These are phyloP conservation scores for Prunus armeniaca DNA, from an alignment of 306 rosid genomes.

Conservation along the genomic window DNA sequence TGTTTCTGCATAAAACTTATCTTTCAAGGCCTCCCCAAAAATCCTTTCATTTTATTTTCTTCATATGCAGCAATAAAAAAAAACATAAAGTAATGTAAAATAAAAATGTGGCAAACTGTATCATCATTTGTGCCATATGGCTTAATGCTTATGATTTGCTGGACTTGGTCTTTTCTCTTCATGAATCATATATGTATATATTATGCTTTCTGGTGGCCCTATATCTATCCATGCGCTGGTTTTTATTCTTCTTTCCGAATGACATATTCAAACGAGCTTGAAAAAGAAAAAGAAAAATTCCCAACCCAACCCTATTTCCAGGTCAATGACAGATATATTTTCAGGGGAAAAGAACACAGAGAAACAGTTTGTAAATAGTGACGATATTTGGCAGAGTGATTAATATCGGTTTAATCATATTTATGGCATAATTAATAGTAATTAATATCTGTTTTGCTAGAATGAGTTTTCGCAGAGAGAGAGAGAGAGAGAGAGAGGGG, in stretches of 20 bases:
- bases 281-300: not conserved
- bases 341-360: not conserved
- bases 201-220: not conserved
- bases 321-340: not conserved
- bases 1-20: not conserved
- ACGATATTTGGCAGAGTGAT: no score
- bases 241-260: not conserved
- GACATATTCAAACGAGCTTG: not conserved
- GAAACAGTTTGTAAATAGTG: not conserved
- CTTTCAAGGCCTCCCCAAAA: not conserved
- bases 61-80: not conserved
- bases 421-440: no score
- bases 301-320: not conserved
- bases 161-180: not conserved
- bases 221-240: not conserved
- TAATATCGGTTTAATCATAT: no score
- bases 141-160: constrained; percentile 4
- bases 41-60: not conserved
- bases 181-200: not conserved
- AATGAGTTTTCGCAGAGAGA: no score
- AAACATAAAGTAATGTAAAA: not conserved
- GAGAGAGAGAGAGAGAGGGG: no score
- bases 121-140: not conserved
- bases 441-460: no score
- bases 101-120: not conserved